Percentiles rank a stretch among this genome's conserved stretches.
phyloP scores from a whole-genome alignment of 139 green algal species.

The Tetratostichococcus sp. region DNA sequence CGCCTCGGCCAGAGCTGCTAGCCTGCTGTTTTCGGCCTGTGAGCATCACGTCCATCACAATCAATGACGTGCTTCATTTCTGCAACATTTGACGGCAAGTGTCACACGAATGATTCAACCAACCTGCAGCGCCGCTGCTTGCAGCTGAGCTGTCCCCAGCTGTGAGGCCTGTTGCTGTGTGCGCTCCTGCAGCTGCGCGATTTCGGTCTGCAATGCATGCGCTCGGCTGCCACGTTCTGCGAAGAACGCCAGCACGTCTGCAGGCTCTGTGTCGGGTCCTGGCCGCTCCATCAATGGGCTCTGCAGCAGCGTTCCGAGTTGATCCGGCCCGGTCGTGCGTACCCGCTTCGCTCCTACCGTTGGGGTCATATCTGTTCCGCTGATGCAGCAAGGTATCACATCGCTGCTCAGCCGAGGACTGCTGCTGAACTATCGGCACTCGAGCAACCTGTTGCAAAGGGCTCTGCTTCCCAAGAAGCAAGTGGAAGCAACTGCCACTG shows the following conservation, averaged over 20 bases:
- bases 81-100: no score
- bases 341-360: not conserved
- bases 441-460: not conserved
- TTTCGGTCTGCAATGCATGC: not conserved
- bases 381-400: not conserved
- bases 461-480: no score
- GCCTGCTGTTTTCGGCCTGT: not conserved
- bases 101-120: no score
- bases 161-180: not conserved
- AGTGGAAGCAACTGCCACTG: no score
- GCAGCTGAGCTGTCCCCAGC: not conserved
- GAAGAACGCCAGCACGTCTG: not conserved
- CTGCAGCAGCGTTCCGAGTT: not conserved
- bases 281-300: not conserved
- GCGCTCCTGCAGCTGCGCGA: not conserved
- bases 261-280: not conserved
- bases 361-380: not conserved
- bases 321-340: not conserved
- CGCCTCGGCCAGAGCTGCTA: not conserved
- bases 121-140: not conserved
- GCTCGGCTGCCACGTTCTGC: not conserved
- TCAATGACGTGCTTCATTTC: not conserved
- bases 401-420: not conserved
- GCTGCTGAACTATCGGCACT: no score
- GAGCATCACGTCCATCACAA: not conserved